Percentiles rank a stretch among this genome's conserved stretches.
Conservation (phyloP, 768 basidiomycete genomes). For the Mycena pura region DNA sequence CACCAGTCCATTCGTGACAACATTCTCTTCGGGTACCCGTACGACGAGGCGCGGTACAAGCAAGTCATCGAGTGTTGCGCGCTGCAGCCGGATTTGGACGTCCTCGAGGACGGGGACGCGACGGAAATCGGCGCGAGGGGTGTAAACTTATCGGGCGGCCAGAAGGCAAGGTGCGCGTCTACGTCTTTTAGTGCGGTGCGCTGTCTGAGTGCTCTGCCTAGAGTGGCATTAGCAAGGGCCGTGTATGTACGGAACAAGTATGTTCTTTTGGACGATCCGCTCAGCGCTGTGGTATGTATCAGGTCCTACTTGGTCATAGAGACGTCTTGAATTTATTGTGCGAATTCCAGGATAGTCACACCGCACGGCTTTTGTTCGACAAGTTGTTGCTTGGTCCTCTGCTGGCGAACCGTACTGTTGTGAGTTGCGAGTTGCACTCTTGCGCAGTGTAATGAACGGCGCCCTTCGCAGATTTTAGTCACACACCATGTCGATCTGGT, state of each 20-base stretch:
- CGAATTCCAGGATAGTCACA: slow-evolving; percentile 68
- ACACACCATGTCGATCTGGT: slow-evolving; percentile 87
- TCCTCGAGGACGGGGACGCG: slow-evolving; percentile 85
- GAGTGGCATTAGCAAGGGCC: slow-evolving; percentile 83
- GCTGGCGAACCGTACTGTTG: slow-evolving; percentile 69
- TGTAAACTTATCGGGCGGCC: slow-evolving; percentile 79
- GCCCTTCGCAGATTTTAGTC: too few species aligned
- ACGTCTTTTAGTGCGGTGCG: neutral
- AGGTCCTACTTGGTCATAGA: too few species aligned
- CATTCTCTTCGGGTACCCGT: slow-evolving; percentile 79
- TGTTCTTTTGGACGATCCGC: slow-evolving; percentile 80
- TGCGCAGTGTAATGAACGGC: too few species aligned
- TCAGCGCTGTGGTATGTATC: slow-evolving; percentile 79
- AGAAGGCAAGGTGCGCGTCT: slow-evolving; percentile 70
- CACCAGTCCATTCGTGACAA: slow-evolving; percentile 78
- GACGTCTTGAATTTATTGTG: too few species aligned
- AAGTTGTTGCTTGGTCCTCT: slow-evolving; percentile 71
- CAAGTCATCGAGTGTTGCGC: slow-evolving; percentile 87
- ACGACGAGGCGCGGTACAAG: slow-evolving; percentile 76
- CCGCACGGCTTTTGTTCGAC: slow-evolving; percentile 65
- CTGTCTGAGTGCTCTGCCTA: slow-evolving; percentile 25
- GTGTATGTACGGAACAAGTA: slow-evolving; percentile 76
- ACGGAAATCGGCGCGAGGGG: slow-evolving; percentile 83
- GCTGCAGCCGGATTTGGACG: slow-evolving; percentile 77
- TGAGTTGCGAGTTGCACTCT: too few species aligned